phyloP scores from a whole-genome alignment of 257 asterid genomes.

The Petrea volubilis region DNA sequence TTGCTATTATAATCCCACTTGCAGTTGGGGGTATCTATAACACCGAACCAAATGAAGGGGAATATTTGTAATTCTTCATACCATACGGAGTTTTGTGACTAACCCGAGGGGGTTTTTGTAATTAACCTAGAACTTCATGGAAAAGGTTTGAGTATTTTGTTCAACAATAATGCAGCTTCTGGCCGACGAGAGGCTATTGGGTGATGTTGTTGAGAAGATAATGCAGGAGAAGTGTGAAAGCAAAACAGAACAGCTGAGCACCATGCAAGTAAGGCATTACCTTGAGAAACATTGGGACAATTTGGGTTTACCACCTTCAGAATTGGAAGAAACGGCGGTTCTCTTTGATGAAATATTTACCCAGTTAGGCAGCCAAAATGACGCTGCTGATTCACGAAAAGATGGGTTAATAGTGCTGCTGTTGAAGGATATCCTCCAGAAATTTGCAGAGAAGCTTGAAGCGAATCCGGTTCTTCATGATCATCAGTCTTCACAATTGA shows the following conservation, averaged over 20 bases:
- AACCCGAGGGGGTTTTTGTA: neutral
- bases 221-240: constrained; percentile 27
- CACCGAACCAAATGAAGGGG: too few species aligned
- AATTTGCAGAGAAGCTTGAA: constrained; percentile 55
- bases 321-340: constrained; percentile 41
- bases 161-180: constrained; percentile 43
- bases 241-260: constrained; percentile 14
- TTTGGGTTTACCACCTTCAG: constrained; percentile 50
- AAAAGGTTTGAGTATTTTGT: neutral
- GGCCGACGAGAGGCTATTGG: constrained; percentile 34
- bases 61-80: neutral
- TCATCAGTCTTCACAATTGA: constrained; percentile 21
- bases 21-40: too few species aligned
- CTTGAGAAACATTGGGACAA: constrained; percentile 43
- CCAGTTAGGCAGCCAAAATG: constrained; percentile 28
- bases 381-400: constrained; percentile 22
- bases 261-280: constrained; percentile 32
- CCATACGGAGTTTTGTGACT: neutral
- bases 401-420: constrained; percentile 28
- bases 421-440: constrained; percentile 47
- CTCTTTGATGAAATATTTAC: constrained; percentile 44
- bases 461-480: constrained; percentile 51
- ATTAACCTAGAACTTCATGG: neutral
- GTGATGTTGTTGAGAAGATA: constrained; percentile 35
- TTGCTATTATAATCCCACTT: too few species aligned